Evolutionary conservation across 208 protist species (phyloP).

Genomic region (Leishmania tropica): DNA sequence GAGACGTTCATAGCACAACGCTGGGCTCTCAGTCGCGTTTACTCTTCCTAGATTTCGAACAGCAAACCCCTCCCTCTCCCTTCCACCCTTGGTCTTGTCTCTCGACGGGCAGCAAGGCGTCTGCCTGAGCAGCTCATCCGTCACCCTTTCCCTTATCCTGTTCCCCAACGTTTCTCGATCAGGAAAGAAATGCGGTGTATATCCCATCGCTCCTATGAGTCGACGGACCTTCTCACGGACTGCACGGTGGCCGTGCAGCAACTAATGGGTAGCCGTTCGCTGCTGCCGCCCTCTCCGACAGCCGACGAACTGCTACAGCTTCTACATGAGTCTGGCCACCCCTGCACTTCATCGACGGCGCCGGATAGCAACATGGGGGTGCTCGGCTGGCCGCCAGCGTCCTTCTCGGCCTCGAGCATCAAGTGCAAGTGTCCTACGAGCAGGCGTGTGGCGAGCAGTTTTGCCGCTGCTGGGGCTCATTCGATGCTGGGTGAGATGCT

Average conservation of each 20-base stretch:
- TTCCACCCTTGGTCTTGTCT: neutral
- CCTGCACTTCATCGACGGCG: neutral
- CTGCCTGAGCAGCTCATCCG: neutral
- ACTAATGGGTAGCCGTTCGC: conserved; percentile 29
- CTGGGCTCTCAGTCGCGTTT: neutral
- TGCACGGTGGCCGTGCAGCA: conserved; percentile 32
- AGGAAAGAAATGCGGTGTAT: conserved; percentile 15
- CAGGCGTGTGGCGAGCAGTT: conserved; percentile 49
- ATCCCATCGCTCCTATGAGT: conserved; percentile 3
- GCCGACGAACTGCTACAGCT: conserved; percentile 28
- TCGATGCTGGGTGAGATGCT: conserved; percentile 64
- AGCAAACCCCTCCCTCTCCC: neutral
- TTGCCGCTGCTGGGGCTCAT: conserved; percentile 64
- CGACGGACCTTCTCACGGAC: neutral
- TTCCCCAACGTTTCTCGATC: neutral
- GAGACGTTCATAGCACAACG: neutral
- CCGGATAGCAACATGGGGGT: neutral
- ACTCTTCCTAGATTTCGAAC: neutral
- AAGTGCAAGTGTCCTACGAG: conserved; percentile 33
- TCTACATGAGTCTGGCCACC: conserved; percentile 16
- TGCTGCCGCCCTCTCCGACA: conserved; percentile 37
- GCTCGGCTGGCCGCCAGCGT: neutral
- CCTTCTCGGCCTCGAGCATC: conserved; percentile 2
- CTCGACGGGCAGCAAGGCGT: neutral
- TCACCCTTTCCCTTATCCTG: neutral